Base-by-base conservation (phyloP, 768 basidiomycete species). In the Xanthoconium purpureum region DNA sequence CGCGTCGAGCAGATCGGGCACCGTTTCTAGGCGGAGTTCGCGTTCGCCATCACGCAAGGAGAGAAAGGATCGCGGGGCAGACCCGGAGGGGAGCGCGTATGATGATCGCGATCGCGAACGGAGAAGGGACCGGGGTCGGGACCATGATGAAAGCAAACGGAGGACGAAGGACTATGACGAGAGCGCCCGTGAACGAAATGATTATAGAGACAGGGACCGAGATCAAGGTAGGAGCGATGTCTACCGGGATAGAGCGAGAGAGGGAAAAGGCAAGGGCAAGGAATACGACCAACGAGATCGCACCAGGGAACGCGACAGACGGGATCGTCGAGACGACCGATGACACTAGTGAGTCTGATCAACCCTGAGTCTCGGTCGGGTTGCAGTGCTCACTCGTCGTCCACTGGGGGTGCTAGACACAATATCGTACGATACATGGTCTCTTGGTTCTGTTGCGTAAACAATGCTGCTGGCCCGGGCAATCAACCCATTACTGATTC, bases 11-110 rank as follows among this genome's bases (percentile, higher is more conserved):
- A 61, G 71, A 69, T 61, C 77, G 66, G 67, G 71, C 1, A 66
- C 72, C 15, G 69, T 69, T 20, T 86, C 85, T 4, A 72, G 82
- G 58, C 74, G 80, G 43, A 66, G 59, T 38, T 87, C 84, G 4
- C 71, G 78, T 56, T 84, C 85, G 3, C 82, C 83, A 0, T 68
- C 39, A 39, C 71, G 66, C 46, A 51, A 47, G 59, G 50, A 64
- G 56, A 47, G 54, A 48, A 56, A 60, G 33, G 46, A 49, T 46
- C 57, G 46, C 1, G 42, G 6, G 24, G 13, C 15, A 8, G 59
- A 61, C 35, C 63, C 50, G 17, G 61, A 58, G 15, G 49, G 44
- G 40, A 57, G 53, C 37, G 40, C 43, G 10, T 36, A 65, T 13
- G 53, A 57, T 37, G 56, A 58, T 32, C 65, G 56, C 24, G 65